Conservation (phyloP, 306 rosid species). For the Castanospermum australe region DNA sequence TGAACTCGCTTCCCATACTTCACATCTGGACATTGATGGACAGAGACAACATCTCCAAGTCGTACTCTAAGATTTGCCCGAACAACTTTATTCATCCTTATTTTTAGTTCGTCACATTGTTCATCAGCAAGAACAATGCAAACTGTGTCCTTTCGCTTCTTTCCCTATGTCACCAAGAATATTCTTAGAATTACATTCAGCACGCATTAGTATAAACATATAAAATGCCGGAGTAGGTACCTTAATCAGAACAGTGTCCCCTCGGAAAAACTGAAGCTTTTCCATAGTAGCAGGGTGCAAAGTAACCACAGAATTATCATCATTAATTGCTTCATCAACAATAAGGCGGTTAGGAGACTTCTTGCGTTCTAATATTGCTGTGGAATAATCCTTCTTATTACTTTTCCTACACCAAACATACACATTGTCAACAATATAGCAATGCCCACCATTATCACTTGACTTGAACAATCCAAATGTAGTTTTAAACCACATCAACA, state of each 20-base stretch:
- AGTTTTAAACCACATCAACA: background rate
- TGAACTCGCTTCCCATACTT: slow-evolving; percentile 66
- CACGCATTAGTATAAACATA: background rate
- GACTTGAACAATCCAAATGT: background rate
- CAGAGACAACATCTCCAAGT: slow-evolving; percentile 63
- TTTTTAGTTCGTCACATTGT: slow-evolving; percentile 56
- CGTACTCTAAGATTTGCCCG: slow-evolving; percentile 58
- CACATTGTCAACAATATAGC: background rate
- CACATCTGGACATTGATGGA: slow-evolving; percentile 60
- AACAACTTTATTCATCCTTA: slow-evolving; percentile 71
- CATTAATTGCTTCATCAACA: slow-evolving; percentile 60
- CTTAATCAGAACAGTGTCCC: slow-evolving; percentile 61
- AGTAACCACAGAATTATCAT: slow-evolving; percentile 61
- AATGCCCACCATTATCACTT: background rate
- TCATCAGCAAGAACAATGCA: slow-evolving; percentile 66
- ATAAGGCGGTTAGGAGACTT: slow-evolving; percentile 69
- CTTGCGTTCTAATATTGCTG: slow-evolving; percentile 63
- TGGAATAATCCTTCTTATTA: slow-evolving; percentile 56
- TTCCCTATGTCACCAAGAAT: slow-evolving; percentile 42
- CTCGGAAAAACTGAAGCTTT: slow-evolving; percentile 53
- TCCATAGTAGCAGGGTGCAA: slow-evolving; percentile 65
- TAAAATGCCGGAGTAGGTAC: slow-evolving; percentile 28
- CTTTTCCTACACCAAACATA: slow-evolving; percentile 38
- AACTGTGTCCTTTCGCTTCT: slow-evolving; percentile 62
- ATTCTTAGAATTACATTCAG: background rate